These are phyloP conservation scores for Tilletia setariae DNA, from an alignment of 1,284 basidiomycete genomes.

Conservation along the genomic window DNA sequence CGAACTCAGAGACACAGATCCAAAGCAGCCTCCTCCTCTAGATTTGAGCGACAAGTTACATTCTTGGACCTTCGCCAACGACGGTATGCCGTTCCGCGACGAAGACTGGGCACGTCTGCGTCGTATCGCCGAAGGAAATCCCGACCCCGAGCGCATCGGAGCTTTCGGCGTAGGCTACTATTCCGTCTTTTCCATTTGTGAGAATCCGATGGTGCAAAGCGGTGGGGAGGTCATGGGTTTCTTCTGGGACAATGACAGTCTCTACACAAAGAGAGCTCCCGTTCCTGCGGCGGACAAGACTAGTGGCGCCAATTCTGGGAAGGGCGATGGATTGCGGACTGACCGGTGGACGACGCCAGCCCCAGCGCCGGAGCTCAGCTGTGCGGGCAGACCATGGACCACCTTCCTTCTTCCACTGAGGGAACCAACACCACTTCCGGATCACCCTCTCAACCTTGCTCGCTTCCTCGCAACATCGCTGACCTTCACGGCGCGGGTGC, in stretches of 20 bases:
- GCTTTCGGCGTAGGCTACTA: slow-evolving; percentile 60
- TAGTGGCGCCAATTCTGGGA: neutral
- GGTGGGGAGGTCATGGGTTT: slow-evolving; percentile 84
- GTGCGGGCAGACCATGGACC: slow-evolving; percentile 66
- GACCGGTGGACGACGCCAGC: slow-evolving; percentile 12
- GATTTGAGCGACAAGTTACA: slow-evolving; percentile 52
- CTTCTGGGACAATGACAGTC: slow-evolving; percentile 72
- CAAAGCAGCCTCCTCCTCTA: slow-evolving; percentile 26
- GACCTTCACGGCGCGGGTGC: slow-evolving; percentile 84
- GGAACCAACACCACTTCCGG: slow-evolving; percentile 76
- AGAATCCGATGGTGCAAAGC: slow-evolving; percentile 87
- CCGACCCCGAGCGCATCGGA: slow-evolving; percentile 60
- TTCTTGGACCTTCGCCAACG: slow-evolving; percentile 71
- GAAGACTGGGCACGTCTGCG: slow-evolving; percentile 53
- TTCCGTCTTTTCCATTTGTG: slow-evolving; percentile 60
- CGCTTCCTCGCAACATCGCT: slow-evolving; percentile 88
- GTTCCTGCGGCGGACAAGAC: slow-evolving; percentile 3
- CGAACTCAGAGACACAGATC: neutral
- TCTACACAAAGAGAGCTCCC: slow-evolving; percentile 39
- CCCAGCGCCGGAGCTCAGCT: slow-evolving; percentile 16
- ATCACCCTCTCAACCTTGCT: slow-evolving; percentile 74
- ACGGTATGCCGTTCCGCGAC: slow-evolving; percentile 61
- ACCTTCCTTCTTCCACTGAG: slow-evolving; percentile 85
- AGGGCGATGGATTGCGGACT: slow-evolving; percentile 16
- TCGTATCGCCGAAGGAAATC: slow-evolving; percentile 58